Conservation (phyloP, 2,329 filamentous ascomycete species). For the Colletotrichum zoysiae region DNA sequence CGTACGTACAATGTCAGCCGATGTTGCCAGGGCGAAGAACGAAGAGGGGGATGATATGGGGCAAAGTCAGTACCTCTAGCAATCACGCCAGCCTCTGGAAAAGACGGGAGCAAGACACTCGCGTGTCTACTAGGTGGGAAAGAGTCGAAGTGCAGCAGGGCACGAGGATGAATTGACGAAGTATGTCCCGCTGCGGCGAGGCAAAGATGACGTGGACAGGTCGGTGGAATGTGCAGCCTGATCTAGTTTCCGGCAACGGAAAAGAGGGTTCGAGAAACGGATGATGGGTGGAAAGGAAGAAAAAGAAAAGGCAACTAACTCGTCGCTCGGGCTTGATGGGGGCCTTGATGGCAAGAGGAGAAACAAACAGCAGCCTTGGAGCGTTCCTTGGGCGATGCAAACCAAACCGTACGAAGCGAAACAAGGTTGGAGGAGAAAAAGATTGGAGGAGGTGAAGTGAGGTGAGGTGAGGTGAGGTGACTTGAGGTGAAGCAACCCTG, state of each 20-base stretch:
- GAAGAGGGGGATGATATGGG: too few relatives aligned
- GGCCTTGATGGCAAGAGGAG: background rate
- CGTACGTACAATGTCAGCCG: background rate
- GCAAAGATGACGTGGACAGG: conserved; percentile 8
- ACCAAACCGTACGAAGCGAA: background rate
- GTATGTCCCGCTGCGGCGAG: conserved; percentile 5
- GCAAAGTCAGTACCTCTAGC: background rate
- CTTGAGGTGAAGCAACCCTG: background rate
- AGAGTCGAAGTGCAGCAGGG: background rate
- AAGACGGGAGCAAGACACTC: background rate
- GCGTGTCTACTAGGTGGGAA: background rate
- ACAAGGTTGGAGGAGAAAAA: background rate
- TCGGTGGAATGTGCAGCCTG: conserved; percentile 9
- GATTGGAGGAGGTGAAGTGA: background rate
- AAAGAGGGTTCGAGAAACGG: background rate
- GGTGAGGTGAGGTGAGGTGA: background rate
- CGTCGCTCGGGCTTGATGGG: conserved; percentile 2
- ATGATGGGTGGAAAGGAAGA: background rate
- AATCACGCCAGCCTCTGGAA: background rate
- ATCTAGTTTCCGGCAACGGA: background rate
- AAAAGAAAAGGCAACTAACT: too few relatives aligned
- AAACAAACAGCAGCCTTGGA: background rate
- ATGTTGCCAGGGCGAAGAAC: too few relatives aligned
- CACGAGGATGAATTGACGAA: too few relatives aligned
- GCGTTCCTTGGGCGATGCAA: background rate